These are phyloP conservation scores for Eucalyptus victrix DNA, from an alignment of 345 rosid genomes.

Conservation along the genomic window DNA sequence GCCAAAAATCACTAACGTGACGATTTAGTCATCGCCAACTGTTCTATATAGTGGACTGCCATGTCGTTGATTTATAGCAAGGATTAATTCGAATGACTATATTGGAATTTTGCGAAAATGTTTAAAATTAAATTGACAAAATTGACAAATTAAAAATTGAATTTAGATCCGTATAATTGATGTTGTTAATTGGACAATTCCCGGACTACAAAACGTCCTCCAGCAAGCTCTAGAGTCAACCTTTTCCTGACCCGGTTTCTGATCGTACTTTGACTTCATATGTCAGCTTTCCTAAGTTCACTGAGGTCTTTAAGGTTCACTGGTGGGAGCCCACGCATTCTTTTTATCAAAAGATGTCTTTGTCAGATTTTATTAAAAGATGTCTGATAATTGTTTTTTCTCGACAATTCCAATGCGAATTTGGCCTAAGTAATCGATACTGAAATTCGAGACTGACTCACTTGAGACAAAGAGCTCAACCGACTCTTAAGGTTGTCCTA, in stretches of 20 bases:
- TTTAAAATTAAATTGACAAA: neutral
- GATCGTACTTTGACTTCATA: neutral
- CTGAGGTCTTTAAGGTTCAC: neutral
- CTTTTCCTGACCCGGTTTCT: neutral
- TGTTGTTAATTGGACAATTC: neutral
- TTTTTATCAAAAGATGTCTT: neutral
- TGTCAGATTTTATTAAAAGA: neutral
- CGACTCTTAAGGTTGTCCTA: neutral
- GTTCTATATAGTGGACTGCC: rapidly evolving
- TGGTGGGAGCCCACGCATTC: neutral
- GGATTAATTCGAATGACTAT: neutral
- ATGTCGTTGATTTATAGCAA: neutral
- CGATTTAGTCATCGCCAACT: rapidly evolving
- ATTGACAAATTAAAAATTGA: neutral
- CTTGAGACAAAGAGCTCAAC: neutral
- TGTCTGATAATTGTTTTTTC: neutral
- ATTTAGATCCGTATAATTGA: neutral
- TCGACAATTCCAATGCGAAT: neutral
- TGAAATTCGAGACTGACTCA: neutral
- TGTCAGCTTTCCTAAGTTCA: neutral
- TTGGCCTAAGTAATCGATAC: neutral
- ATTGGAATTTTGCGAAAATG: rapidly evolving
- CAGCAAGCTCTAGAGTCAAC: neutral
- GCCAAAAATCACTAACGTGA: rapidly evolving
- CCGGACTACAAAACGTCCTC: neutral